Evolutionary conservation across 2,329 filamentous ascomycete species (phyloP).

Genomic region (Coleophoma cylindrospora): DNA sequence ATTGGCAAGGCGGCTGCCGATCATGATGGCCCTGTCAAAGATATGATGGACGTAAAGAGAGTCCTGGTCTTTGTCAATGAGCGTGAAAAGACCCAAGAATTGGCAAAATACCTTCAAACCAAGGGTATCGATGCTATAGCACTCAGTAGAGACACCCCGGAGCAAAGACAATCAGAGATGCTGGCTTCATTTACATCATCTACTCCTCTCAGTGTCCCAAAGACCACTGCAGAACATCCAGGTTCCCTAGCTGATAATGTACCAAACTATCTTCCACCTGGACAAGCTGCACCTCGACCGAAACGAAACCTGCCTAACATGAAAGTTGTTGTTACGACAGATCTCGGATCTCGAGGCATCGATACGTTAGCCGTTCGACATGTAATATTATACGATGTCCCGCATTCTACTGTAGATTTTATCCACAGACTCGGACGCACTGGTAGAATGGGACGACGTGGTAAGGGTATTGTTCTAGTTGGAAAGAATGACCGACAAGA

Average conservation of each 20-base stretch:
- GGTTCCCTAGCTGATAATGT: conserved; percentile 34
- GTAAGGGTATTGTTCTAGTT: conserved; percentile 83
- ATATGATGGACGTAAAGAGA: conserved; percentile 65
- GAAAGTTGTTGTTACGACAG: conserved; percentile 90
- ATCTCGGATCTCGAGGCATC: conserved; percentile 87
- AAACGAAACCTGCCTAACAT: conserved; percentile 58
- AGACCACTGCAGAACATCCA: conserved; percentile 21
- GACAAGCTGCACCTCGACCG: conserved; percentile 16
- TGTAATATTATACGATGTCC: conserved; percentile 95
- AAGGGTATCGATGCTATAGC: conserved; percentile 89
- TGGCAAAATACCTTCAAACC: conserved; percentile 70
- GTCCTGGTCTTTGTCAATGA: conserved; percentile 97
- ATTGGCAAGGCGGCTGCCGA: conserved; percentile 72
- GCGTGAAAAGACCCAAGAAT: conserved; percentile 77
- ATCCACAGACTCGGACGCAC: conserved; percentile 92
- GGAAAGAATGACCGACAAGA: conserved; percentile 87
- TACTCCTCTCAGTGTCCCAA: conserved; percentile 29
- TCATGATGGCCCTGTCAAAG: conserved; percentile 51
- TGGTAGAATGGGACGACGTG: conserved; percentile 86
- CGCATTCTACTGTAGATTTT: conserved; percentile 95
- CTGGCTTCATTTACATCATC: conserved; percentile 66
- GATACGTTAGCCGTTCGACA: conserved; percentile 89
- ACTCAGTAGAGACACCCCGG: conserved; percentile 77
- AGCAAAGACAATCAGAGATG: conserved; percentile 72
- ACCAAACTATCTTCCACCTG: conserved; percentile 24